Percentiles rank a stretch among this genome's conserved stretches.
Conservation (phyloP, 2,329 filamentous ascomycete species). For the Neonectria coccinea region DNA sequence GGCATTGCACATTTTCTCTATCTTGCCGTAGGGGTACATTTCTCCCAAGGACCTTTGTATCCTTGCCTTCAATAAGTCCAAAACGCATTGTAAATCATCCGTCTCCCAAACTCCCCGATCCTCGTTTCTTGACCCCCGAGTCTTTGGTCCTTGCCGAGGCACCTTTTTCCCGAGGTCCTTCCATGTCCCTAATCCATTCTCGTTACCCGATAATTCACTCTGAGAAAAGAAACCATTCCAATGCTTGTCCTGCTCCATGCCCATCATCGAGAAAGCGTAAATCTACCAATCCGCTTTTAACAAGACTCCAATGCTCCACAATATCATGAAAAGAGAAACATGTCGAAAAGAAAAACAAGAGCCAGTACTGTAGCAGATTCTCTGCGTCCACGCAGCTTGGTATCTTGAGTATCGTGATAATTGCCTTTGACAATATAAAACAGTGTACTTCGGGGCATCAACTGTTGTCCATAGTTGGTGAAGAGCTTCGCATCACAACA, state of each 20-base stretch:
- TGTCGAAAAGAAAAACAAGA: constrained; percentile 9
- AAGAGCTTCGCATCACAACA: background rate
- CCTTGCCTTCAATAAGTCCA: constrained; percentile 10
- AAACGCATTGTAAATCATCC: constrained; percentile 16
- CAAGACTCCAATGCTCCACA: constrained; percentile 23
- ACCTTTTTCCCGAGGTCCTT: constrained; percentile 10
- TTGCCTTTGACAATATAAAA: constrained; percentile 12
- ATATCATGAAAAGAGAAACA: constrained; percentile 4
- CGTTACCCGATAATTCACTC: background rate
- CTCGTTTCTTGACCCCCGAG: constrained; percentile 11
- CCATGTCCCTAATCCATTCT: constrained; percentile 7
- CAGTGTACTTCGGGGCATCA: background rate
- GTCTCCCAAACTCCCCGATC: constrained; percentile 23
- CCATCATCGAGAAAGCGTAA: constrained; percentile 13
- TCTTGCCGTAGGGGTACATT: constrained; percentile 17
- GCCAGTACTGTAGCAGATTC: background rate
- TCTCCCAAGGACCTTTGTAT: background rate
- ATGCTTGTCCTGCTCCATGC: constrained; percentile 14
- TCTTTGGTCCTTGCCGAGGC: constrained; percentile 14
- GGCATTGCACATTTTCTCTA: constrained; percentile 22
- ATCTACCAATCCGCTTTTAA: constrained; percentile 17
- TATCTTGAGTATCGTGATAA: constrained; percentile 24
- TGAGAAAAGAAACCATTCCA: constrained; percentile 9
- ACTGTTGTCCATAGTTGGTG: background rate
- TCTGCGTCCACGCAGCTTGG: constrained; percentile 12